Base-by-base conservation (phyloP, 2,329 filamentous ascomycete genomes). In the Trichocomaceae sp. region DNA sequence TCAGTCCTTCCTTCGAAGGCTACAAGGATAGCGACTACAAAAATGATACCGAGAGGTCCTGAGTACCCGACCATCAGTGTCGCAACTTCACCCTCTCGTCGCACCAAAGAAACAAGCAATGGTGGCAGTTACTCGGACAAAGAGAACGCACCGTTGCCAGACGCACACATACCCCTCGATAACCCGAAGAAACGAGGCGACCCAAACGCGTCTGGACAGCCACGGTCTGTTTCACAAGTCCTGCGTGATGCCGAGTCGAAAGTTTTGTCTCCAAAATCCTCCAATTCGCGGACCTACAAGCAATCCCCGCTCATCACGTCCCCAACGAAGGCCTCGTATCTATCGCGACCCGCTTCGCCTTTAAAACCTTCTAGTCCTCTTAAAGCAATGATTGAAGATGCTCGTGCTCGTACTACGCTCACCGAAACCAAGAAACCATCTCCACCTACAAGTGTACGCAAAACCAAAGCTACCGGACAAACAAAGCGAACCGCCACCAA, bases 181-280 rank as follows among this genome's bases (percentile, higher is more conserved):
- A 85, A 85, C 60, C 83, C 85, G 2, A 92, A 92, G 77, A 91
- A 90, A 63, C 70, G 75, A 15, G 79, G 77, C 45, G 77, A 72
- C 42, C 69, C 72, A 10, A 69, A 72, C 23, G 69, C 67, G 39
- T 67, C 66, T 35, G 66, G 68, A 26, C 63, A 70, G 39, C 69
- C 72, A 10, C 75, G 71, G 55, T 70, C 67, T 52, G 71, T 66
- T 54, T 76, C 72, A 19, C 74, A 73, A 56, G 76, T 58, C 63
- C 72, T 61, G 65, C 71, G 62, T 64, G 76, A 59, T 64, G 75
- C 60, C 70, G 81, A 58, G 73, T 78, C 49, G 79, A 86, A 68
- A 22, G 80, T 95, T 37, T 77, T 95, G 2, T 95, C 90, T 1
- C 90, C 90, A 1, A 86, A 88, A 51, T 91, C 88, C 0, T 85